Base-by-base conservation (phyloP, 2,329 filamentous ascomycete species). In the Fusarium sp. region DNA sequence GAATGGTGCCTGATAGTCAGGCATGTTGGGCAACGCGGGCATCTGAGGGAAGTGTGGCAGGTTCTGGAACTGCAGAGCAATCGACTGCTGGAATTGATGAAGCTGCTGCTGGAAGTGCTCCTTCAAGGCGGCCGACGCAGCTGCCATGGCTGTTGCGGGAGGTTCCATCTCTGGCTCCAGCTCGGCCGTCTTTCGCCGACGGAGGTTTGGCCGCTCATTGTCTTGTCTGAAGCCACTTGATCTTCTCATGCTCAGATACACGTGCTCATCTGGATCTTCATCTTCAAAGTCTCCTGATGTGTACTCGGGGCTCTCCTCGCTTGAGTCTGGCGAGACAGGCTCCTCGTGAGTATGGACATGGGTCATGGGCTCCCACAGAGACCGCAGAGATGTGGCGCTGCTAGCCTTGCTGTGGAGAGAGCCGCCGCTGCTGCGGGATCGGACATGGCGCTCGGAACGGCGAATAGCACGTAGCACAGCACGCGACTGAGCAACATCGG, bases 61-160 rank as follows among this genome's bases (percentile, higher is more conserved):
- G 61, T 92, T 92, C 59, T 92, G 92, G 76, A 94, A 86, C 54
- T 91, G 88, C 81, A 91, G 85, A 39, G 90, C 87, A 85, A 94
- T 88, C 54, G 88, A 90, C 80, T 94, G 92, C 79, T 95, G 94
- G 77, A 95, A 88, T 68, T 95, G 92, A 66, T 95, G 92, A 57
- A 95, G 87, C 78, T 95, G 93, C 20, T 92, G 88, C 30, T 92
- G 88, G 23, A 96, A 83, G 67, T 95, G 93, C 64, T 95, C 93
- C 77, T 92, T 91, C 83, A 94, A 89, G 16, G 92, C 93, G 48
- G 91, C 87, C 77, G 94, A 89, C 13, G 92, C 92, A 58, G 91
- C 87, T 78, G 94, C 89, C 56, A 92, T 89, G 6, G 91, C 89
- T 5, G 88, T 87, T 5, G 88, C 87, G 3, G 91, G 90, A 2